Conservation (phyloP, 2,329 filamentous ascomycete genomes). For the Verticillium isaacii region DNA sequence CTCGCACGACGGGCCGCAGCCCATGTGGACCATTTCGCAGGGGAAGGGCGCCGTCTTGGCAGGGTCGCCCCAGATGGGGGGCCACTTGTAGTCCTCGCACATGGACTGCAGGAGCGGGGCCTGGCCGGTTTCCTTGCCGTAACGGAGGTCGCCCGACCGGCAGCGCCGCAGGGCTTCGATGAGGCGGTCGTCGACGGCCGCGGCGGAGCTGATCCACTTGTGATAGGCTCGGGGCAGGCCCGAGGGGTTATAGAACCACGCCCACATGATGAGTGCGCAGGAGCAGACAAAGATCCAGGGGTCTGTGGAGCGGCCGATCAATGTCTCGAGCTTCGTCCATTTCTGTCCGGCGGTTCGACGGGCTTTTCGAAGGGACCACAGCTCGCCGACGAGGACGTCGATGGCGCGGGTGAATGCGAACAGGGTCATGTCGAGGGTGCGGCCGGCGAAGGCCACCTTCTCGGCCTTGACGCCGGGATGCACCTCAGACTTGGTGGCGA, state of each 20-base stretch:
- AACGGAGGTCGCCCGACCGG: conserved; percentile 58
- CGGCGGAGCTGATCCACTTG: conserved; percentile 76
- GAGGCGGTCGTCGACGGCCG: conserved; percentile 69
- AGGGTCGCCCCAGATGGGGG: conserved; percentile 69
- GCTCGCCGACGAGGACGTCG: conserved; percentile 63
- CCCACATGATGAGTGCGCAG: conserved; percentile 78
- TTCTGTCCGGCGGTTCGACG: conserved; percentile 37
- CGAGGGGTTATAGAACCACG: conserved; percentile 75
- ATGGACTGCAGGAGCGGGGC: conserved; percentile 64
- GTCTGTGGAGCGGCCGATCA: conserved; percentile 49
- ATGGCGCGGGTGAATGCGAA: conserved; percentile 69
- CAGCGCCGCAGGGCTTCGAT: conserved; percentile 68
- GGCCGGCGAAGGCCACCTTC: conserved; percentile 48
- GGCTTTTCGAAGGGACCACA: conserved; percentile 52
- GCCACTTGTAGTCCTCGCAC: conserved; percentile 67
- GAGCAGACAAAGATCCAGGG: conserved; percentile 68
- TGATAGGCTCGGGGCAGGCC: conserved; percentile 70
- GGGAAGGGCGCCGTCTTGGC: conserved; percentile 65
- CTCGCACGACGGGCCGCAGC: conserved; percentile 68
- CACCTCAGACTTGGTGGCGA: conserved; percentile 22
- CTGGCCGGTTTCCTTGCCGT: conserved; percentile 70
- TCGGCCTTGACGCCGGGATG: conserved; percentile 17
- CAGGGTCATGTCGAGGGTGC: conserved; percentile 78
- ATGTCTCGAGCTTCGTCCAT: conserved; percentile 42
- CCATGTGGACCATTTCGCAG: conserved; percentile 82